Evolutionary conservation across 768 basidiomycete species (phyloP), one percentile per base, ranked within the genome.

Genomic region (Hortiboletus flavorubellus): DNA sequence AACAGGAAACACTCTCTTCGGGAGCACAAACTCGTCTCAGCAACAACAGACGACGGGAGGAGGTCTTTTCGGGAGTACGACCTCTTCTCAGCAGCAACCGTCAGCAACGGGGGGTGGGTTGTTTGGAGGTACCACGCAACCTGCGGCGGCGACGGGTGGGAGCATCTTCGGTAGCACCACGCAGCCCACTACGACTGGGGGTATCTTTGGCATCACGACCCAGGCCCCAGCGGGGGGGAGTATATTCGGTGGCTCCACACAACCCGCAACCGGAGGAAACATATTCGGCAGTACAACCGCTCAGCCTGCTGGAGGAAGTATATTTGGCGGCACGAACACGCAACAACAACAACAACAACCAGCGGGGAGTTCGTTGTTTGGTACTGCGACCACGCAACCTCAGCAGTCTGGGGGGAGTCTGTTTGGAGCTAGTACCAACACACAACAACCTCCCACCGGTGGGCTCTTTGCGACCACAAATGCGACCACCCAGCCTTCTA

Each of bases 391-490:
- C 11, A 46, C 54, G 2, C 59, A 63, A 51, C 63, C 62, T 49
- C 67, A 64, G 44, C 65, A 59, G 38, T 11, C 61, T 5, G 60
- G 66, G 3, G 62, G 67, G 7, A 29, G 52, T 38, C 26, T 71
- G 9, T 65, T 63, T 33, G 65, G 57, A 44, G 37, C 48, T 35
- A 50, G 45, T 29, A 49, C 48, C 46, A 53, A 29, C 11, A 21
- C 68, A 21, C 64, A 56, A 46, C 70, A 66, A 18, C 64, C 66
- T 33, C 58, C 57, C 14, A 34, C 47, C n/a, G 46, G 63, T 58
- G 49, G 60, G 34, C 57, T 75, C 16, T 65, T 71, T 45, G 72
- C 67, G 46, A n/a, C 44, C 12, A 41, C 58, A 15, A 64, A 61
- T 54, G 44, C 41, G 49, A 33, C 58, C 51, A 21, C 57, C 41